Base-by-base conservation (phyloP, 371 early-diverging fungal genomes). In the Saksenaea oblongispora region DNA sequence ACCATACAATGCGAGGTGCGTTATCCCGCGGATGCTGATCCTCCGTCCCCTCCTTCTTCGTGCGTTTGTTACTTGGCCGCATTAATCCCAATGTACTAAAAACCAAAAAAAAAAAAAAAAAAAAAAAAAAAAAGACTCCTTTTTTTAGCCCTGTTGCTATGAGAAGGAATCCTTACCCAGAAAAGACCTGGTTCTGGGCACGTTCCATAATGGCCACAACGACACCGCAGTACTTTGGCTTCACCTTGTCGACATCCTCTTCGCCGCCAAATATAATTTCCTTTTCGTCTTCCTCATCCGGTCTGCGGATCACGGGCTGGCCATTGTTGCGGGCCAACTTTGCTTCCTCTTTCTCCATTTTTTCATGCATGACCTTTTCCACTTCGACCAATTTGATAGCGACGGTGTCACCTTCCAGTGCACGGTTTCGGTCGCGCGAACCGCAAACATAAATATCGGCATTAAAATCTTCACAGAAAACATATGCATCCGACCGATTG, bases 331-430 rank as follows among this genome's bases (percentile, higher is more conserved):
- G 70, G 13, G 71, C 73, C 26, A 80, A 51, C 41, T 80, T 72
- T n/a, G 76, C 78, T 31, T 78, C 78, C 66, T 86, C 81, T 54
- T 78, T 82, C 56, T 78, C 80, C 35, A 71, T 68, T 72, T 86
- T 87, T 42, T 84, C 82, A 18, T 63, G 47, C 65, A 79, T 66
- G 54, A 89, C 73, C 53, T 87, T 89, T 0, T 83, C 83, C 0
- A 85, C 87, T 37, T 84, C 85, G 26, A 96, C 78, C 24, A 95
- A 66, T 60, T 82, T 79, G 18, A 96, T 77, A 10, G 89, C 91
- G 14, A 96, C 96, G n/a, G 84, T 65, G 66, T 96, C 96, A 11
- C 93, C 94, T 47, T 93, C 91, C 34, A 95, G 69, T 0, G 95
- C 95, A 28, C 96, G 89, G 73, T 96, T 96, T 18, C 94, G 89